These are phyloP conservation scores for Juncus inflexus DNA, from an alignment of 176 grass and related monocot genomes.

Conservation along the genomic window DNA sequence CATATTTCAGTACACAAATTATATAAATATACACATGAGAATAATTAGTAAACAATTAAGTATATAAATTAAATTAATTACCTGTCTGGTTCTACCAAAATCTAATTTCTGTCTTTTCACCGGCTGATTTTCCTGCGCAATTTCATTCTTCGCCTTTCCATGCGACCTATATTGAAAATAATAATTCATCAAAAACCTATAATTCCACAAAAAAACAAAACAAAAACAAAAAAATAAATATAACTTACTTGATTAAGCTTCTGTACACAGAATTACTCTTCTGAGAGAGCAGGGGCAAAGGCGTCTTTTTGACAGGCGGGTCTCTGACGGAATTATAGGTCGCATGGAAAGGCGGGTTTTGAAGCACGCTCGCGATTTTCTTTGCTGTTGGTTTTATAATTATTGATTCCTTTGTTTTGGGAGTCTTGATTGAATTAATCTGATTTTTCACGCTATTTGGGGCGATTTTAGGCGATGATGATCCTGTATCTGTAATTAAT, in stretches of 20 bases:
- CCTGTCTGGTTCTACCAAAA: conserved; percentile 69
- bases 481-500: conserved; percentile 30
- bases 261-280: conserved; percentile 34
- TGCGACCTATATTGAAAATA: conserved; percentile 6
- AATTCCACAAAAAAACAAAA: not conserved
- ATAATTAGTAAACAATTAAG: too few relatives aligned
- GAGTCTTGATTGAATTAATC: not conserved
- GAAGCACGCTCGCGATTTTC: conserved; percentile 7
- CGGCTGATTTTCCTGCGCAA: conserved; percentile 75
- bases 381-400: not conserved
- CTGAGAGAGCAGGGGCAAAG: conserved; percentile 7
- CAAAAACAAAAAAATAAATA: not conserved
- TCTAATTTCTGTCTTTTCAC: conserved; percentile 92
- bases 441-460: conserved; percentile 13
- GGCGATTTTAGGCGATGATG: conserved; percentile 36
- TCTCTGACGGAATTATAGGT: too few relatives aligned
- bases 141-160: conserved; percentile 32
- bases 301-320: conserved; percentile 29
- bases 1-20: not conserved
- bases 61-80: conserved; percentile 16
- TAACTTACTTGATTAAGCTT: conserved; percentile 56
- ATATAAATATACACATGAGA: too few relatives aligned
- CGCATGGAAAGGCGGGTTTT: conserved; percentile 32
- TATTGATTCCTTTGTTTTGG: not conserved
- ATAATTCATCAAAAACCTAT: not conserved